phyloP scores from a whole-genome alignment of 2,329 filamentous ascomycete genomes.

The Aspergillus ochraceoroseus region DNA sequence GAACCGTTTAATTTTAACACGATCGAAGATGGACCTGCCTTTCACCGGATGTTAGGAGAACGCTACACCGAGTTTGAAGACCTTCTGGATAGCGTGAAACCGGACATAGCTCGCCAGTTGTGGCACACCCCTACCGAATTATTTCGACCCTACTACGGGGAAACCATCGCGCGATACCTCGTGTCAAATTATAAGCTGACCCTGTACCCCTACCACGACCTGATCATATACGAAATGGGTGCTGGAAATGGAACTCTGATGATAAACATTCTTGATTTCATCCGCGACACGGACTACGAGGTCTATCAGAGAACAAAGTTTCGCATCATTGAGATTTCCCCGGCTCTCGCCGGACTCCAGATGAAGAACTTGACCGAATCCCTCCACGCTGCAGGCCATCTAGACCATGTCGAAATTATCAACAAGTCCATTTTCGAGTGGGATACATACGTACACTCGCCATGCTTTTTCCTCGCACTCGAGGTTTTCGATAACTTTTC shows the following conservation, averaged over 20 bases:
- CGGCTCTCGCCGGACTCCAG: constrained; percentile 73
- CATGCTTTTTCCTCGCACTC: constrained; percentile 95
- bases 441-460: constrained; percentile 77
- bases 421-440: constrained; percentile 95
- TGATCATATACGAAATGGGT: constrained; percentile 98
- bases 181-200: constrained; percentile 94
- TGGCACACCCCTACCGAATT: constrained; percentile 99
- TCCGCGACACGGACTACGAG: constrained; percentile 79
- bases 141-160: constrained; percentile 93
- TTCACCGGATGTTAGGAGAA: constrained; percentile 68
- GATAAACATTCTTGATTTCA: constrained; percentile 96
- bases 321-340: constrained; percentile 93
- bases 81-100: constrained; percentile 65
- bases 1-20: constrained; percentile 82
- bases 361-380: constrained; percentile 62
- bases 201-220: constrained; percentile 89
- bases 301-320: constrained; percentile 92
- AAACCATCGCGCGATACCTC: constrained; percentile 93
- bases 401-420: constrained; percentile 84
- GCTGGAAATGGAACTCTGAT: constrained; percentile 96
- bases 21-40: constrained; percentile 78
- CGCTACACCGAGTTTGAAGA: constrained; percentile 92
- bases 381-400: constrained; percentile 67
- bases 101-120: constrained; percentile 75
- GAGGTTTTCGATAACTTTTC: constrained; percentile 99